Evolutionary conservation across 169 alveolate genomes (phyloP), one percentile per base, ranked within the genome.

Genomic region (Babesia caballi): DNA sequence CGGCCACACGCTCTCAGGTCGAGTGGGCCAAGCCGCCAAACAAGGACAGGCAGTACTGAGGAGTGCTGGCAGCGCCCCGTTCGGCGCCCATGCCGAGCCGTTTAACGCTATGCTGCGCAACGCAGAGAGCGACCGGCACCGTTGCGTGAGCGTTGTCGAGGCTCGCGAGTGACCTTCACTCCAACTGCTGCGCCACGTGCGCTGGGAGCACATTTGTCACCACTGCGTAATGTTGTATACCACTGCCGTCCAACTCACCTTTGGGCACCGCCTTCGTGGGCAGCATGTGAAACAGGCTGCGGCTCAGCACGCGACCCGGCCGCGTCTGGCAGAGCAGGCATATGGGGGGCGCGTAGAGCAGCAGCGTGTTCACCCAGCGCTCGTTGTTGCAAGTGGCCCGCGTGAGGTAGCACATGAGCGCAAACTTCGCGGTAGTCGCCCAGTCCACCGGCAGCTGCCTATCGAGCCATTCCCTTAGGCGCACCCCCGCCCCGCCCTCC

Each of bases 11-110:
- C 47, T 38, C 46, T 15, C 58, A 90, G 94, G 94, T 90, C 74
- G 94, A 90, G 59, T 90, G 94, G 94, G 94, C 94, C 38, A 74
- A 77, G 49, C 94, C 94, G 19, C 83, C 94, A 46, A 56, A 82
- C 63, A 89, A 70, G 49, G 91, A 85, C n/a, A 53, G 89, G 25
- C 77, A 53, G 71, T 17, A 19, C 32, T 41, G 44, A 33, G 38
- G 30, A 11, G 35, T 9, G 2, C 35, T 27, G 44, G 28, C 0
- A 1, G 27, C 2, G 36, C 19, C 25, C 21, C 1, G 4, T n/a
- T 7, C 28, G n/a, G n/a, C n/a, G n/a, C n/a, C n/a, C n/a, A n/a
- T n/a, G n/a, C n/a, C n/a, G n/a, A n/a, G n/a, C n/a, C n/a, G n/a
- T n/a, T n/a, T n/a, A n/a, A n/a, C n/a, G n/a, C n/a, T n/a, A n/a